Evolutionary conservation across 2,329 filamentous ascomycete genomes (phyloP).

Genomic region (Colletotrichum tofieldiae): DNA sequence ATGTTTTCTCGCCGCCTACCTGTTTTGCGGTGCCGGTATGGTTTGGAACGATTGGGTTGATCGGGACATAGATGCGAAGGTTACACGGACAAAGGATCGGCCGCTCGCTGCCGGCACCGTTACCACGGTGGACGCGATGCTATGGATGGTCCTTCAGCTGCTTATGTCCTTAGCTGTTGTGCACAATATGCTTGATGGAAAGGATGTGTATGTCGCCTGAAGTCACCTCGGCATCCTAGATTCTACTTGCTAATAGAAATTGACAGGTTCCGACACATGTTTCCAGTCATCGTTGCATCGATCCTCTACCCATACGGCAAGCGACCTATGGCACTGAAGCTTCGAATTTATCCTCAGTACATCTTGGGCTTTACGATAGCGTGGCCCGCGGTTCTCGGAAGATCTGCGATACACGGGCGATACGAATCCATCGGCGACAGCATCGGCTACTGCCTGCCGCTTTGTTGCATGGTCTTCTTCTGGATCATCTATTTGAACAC

Average conservation of each 20-base stretch:
- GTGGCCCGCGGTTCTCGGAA: constrained; percentile 46
- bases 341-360: constrained; percentile 47
- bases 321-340: constrained; percentile 42
- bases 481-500: constrained; percentile 49
- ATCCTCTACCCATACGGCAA: constrained; percentile 47
- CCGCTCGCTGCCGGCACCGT: constrained; percentile 47
- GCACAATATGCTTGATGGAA: constrained; percentile 35
- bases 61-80: constrained; percentile 49
- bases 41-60: constrained; percentile 52
- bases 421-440: constrained; percentile 44
- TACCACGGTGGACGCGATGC: constrained; percentile 45
- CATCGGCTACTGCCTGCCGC: constrained; percentile 42
- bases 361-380: constrained; percentile 47
- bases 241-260: not conserved
- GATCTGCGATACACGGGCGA: constrained; percentile 44
- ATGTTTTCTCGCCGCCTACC: constrained; percentile 46
- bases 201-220: constrained; percentile 30
- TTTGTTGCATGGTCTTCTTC: constrained; percentile 48
- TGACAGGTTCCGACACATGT: constrained; percentile 45
- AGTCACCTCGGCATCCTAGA: no score
- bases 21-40: constrained; percentile 51
- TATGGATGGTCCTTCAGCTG: constrained; percentile 38
- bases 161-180: constrained; percentile 35
- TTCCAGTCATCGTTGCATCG: constrained; percentile 44
- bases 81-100: constrained; percentile 49